phyloP scores from a whole-genome alignment of 1,284 basidiomycete species.

The Lignosus rhinocerotis region DNA sequence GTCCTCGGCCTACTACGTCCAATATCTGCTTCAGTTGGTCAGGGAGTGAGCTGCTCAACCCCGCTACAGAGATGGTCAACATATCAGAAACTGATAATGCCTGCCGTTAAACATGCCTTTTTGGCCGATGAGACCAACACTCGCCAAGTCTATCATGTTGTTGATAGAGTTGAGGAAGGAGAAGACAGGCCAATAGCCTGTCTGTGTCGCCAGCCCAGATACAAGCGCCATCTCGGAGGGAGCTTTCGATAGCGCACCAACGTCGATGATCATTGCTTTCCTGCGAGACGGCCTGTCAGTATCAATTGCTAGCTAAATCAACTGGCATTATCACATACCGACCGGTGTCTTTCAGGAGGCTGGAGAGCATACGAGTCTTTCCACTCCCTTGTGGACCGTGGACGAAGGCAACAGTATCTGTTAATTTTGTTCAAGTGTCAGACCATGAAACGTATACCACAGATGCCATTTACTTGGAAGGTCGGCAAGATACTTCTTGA shows the following conservation, averaged over 20 bases:
- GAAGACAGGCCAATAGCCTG: conserved; percentile 91
- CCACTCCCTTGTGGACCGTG: conserved; percentile 94
- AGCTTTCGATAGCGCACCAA: conserved; percentile 72
- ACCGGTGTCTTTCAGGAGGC: conserved; percentile 57
- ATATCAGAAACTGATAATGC: not conserved
- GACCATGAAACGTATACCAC: not conserved
- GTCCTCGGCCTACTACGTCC: conserved; percentile 73
- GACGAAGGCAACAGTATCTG: conserved; percentile 75
- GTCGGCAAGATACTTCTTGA: conserved; percentile 75
- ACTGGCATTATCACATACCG: conserved; percentile 44
- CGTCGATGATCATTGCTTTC: conserved; percentile 79
- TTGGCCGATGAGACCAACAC: conserved; percentile 91
- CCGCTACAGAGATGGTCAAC: conserved; percentile 50
- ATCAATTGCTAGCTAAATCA: not conserved
- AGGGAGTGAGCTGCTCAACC: conserved; percentile 80
- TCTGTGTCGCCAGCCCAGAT: conserved; percentile 72
- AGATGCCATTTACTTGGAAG: conserved; percentile 54
- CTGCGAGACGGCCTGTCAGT: conserved; percentile 38
- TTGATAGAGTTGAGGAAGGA: conserved; percentile 86
- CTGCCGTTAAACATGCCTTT: conserved; percentile 59
- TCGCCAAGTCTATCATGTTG: conserved; percentile 89
- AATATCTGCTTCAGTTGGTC: conserved; percentile 88
- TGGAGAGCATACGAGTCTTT: conserved; percentile 73
- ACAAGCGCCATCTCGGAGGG: conserved; percentile 76
- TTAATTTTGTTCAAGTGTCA: not conserved